Evolutionary conservation across 2,329 filamentous ascomycete species (phyloP).

Genomic region (Alternaria triticimaculans): DNA sequence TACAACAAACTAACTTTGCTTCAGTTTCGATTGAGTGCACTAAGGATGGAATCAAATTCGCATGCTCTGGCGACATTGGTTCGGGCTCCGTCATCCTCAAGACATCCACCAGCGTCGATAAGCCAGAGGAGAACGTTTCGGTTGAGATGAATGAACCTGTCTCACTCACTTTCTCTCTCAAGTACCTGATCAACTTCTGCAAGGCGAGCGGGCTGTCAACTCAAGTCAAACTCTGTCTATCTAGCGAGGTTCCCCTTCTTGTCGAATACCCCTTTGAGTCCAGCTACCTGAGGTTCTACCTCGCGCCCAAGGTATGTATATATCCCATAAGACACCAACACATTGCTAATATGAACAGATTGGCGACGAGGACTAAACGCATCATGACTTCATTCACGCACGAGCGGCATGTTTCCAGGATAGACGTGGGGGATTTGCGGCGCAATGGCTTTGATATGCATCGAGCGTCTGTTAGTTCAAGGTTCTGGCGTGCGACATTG

Average conservation of each 20-base stretch:
- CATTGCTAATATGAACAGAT: constrained; percentile 64
- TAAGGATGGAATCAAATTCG: constrained; percentile 97
- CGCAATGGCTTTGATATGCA: constrained; percentile 38
- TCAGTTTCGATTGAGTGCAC: constrained; percentile 91
- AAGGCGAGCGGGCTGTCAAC: constrained; percentile 87
- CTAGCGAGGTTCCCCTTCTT: constrained; percentile 92
- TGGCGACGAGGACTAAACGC: constrained; percentile 67
- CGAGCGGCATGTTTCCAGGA: constrained; percentile 35
- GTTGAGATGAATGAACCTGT: constrained; percentile 94
- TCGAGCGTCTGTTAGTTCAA: constrained; percentile 29
- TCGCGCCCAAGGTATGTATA: constrained; percentile 86
- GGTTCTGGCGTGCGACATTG: constrained; percentile 22
- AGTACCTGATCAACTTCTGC: constrained; percentile 99
- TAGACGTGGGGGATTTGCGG: constrained; percentile 31
- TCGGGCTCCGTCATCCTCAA: constrained; percentile 92
- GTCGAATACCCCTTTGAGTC: constrained; percentile 88
- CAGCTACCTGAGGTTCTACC: constrained; percentile 97
- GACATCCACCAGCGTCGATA: constrained; percentile 82
- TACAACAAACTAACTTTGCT: constrained; percentile 27
- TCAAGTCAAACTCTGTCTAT: constrained; percentile 89
- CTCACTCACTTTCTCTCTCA: constrained; percentile 94
- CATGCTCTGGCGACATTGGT: constrained; percentile 91
- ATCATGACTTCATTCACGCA: constrained; percentile 24
- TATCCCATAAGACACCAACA: background rate
- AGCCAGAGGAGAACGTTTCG: constrained; percentile 82